Base-by-base conservation (phyloP, 495 filamentous ascomycete genomes). In the Podospora pseudoanserina region DNA sequence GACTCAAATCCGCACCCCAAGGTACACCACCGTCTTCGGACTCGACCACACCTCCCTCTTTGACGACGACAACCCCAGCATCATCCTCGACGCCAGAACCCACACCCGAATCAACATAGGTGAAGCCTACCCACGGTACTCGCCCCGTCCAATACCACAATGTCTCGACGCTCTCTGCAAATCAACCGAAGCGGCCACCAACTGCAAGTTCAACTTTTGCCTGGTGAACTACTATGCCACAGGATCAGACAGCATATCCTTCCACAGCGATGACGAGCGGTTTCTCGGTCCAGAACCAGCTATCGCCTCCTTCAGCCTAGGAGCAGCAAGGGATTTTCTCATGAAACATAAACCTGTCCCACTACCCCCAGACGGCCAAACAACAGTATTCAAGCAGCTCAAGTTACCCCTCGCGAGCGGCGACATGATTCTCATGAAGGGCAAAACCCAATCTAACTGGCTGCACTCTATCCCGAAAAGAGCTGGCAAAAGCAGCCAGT, bases 171-270 rank as follows among this genome's bases (percentile, higher is more conserved):
- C 76, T 2, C 81, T 92, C 1, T 82, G 85, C 4, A 74, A 74
- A 44, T 72, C 82, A 44, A 86, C 88, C 5, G 87, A 92, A 76
- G 75, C 80, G 5, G 80, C 85, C 4, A 90, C 89, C 2, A 80
- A 80, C n/a, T 79, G 81, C 66, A 83, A 67, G 3, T 93, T 89
- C 76, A 93, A 94, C 71, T 91, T 92, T 78, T 86, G 85, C 65
- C 80, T 93, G 2, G 88, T 92, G 9, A 93, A 92, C 71, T 93
- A 92, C 80, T 92, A 92, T 76, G 85, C 87, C 39, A 82, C 80
- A 30, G 90, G 89, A 2, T 77, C 84, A 13, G 89, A 92, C 76
- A 90, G 87, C 65, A 93, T 93, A 44, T 80, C 86, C 27, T 94
- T 89, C 74, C 89, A 92, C 74, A 89, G 87, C 49, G 91, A 92